Conservation (phyloP, 352 stramenopile genomes). For the Nothophytophthora sp. region DNA sequence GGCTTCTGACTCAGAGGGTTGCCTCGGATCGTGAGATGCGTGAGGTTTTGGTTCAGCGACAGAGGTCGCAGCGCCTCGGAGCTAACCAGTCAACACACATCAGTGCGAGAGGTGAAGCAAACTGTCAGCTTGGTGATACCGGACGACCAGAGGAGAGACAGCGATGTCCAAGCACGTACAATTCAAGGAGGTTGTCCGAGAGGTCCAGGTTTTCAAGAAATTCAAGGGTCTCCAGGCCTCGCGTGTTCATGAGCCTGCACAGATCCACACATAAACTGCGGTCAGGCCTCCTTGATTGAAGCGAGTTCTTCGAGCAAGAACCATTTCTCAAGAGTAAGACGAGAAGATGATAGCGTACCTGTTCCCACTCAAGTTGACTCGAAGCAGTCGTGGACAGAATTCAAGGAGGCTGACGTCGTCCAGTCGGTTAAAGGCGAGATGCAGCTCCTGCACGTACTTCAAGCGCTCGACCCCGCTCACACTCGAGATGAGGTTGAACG, state of each 20-base stretch:
- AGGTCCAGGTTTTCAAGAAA: constrained; percentile 65
- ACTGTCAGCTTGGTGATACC: too few species aligned
- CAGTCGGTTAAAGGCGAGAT: constrained; percentile 73
- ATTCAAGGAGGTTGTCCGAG: constrained; percentile 79
- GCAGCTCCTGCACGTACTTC: constrained; percentile 64
- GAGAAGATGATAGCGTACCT: constrained; percentile 24
- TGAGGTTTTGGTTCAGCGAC: constrained; percentile 69
- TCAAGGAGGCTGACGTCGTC: constrained; percentile 62
- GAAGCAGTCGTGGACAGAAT: constrained; percentile 59
- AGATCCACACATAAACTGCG: too few species aligned
- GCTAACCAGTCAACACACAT: too few species aligned
- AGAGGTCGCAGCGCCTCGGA: constrained; percentile 59
- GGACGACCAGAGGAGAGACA: too few species aligned
- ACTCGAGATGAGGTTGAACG: constrained; percentile 63
- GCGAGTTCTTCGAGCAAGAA: too few species aligned
- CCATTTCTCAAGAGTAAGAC: background rate
- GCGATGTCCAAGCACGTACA: constrained; percentile 37
- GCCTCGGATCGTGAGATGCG: constrained; percentile 63
- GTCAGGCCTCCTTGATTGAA: too few species aligned
- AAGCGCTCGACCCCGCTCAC: constrained; percentile 55
- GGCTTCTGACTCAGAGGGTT: constrained; percentile 66
- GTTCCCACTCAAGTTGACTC: constrained; percentile 74
- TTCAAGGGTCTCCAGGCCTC: constrained; percentile 66
- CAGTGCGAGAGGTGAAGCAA: too few species aligned
- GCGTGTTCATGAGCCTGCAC: constrained; percentile 52